phyloP scores from a whole-genome alignment of 2,329 filamentous ascomycete species.

The Stylonectria norvegica region DNA sequence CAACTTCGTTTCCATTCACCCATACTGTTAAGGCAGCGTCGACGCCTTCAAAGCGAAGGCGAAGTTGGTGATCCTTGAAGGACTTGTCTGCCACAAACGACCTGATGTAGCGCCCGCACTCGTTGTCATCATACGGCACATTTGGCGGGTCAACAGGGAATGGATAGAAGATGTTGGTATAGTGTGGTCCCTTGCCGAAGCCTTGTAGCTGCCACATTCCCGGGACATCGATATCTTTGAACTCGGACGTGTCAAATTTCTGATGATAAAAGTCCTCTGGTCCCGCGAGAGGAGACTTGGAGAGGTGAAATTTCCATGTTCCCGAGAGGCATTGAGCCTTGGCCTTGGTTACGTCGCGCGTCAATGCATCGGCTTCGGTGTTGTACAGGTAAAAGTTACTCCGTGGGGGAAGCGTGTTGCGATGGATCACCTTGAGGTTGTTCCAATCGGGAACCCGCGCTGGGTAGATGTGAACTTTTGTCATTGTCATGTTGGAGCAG shows the following conservation, averaged over 20 bases:
- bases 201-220: slow-evolving; percentile 71
- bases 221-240: slow-evolving; percentile 45
- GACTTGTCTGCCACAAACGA: slow-evolving; percentile 50
- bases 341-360: slow-evolving; percentile 36
- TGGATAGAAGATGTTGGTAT: slow-evolving; percentile 66
- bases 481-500: too few species aligned
- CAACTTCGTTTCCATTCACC: slow-evolving; percentile 64
- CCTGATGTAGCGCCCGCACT: slow-evolving; percentile 60
- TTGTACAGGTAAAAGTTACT: slow-evolving; percentile 55
- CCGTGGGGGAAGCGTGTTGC: slow-evolving; percentile 55
- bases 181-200: slow-evolving; percentile 59
- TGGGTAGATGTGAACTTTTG: too few species aligned
- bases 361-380: slow-evolving; percentile 46
- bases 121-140: slow-evolving; percentile 57
- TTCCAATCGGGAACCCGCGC: slow-evolving; percentile 53
- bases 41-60: slow-evolving; percentile 72
- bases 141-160: slow-evolving; percentile 65
- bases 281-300: slow-evolving; percentile 44
- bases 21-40: slow-evolving; percentile 70
- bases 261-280: slow-evolving; percentile 39
- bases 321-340: slow-evolving; percentile 48
- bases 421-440: slow-evolving; percentile 58
- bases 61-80: slow-evolving; percentile 51
- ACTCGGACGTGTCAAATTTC: slow-evolving; percentile 33
- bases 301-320: slow-evolving; percentile 51